phyloP scores from a whole-genome alignment of 129 eudicot genomes.

The Ambrosia trifida region DNA sequence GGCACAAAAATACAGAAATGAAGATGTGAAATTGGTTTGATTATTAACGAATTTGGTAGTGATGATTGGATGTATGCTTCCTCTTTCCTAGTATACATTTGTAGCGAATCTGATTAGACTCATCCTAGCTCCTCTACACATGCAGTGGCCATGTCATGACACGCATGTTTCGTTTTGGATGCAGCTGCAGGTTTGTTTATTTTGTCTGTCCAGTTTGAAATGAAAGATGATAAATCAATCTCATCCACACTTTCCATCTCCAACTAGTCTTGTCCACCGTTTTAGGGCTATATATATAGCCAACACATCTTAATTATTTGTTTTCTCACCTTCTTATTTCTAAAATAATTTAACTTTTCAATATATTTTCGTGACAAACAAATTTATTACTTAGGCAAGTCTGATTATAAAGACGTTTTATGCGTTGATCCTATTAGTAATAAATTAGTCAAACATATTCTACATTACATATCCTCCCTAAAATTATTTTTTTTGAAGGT shows the following conservation, averaged over 20 bases:
- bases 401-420: no score
- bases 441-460: no score
- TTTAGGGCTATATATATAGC: neutral
- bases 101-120: constrained; percentile 32
- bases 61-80: constrained; percentile 38
- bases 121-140: neutral
- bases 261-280: constrained; percentile 19
- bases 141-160: constrained; percentile 9
- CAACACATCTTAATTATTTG: neutral
- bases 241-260: constrained; percentile 23
- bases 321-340: no score
- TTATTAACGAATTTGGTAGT: constrained; percentile 42
- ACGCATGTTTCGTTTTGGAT: neutral
- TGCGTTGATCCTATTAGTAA: no score
- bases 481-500: no score
- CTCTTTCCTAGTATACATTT: constrained; percentile 31
- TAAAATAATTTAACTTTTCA: constrained; percentile 42
- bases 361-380: no score
- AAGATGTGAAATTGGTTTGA: constrained; percentile 42
- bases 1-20: constrained; percentile 30
- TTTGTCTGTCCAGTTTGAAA: constrained; percentile 36
- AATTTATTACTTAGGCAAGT: no score
- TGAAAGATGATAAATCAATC: constrained; percentile 23
- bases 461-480: no score
- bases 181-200: constrained; percentile 23